Evolutionary conservation across 2,329 filamentous ascomycete genomes (phyloP).

Genomic region (Akanthomyces lecanii): DNA sequence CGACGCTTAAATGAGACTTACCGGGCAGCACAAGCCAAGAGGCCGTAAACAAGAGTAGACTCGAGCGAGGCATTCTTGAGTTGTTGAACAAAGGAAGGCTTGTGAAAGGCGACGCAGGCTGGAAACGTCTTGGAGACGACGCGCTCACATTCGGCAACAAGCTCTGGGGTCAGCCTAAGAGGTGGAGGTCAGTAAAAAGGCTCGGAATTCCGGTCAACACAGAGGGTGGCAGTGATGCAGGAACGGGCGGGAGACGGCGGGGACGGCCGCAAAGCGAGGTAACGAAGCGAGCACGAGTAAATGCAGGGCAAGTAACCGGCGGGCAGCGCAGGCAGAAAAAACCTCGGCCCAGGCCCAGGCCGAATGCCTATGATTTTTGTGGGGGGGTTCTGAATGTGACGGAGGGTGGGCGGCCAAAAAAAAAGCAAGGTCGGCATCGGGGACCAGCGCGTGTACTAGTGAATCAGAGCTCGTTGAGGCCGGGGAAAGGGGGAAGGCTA

Average conservation of each 20-base stretch:
- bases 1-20: constrained; percentile 35
- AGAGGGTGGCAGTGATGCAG: neutral
- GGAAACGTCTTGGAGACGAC: constrained; percentile 58
- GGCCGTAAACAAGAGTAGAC: constrained; percentile 53
- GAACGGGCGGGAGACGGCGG: neutral
- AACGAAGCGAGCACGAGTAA: constrained; percentile 8
- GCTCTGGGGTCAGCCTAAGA: constrained; percentile 49
- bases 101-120: constrained; percentile 59
- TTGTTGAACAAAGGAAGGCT: constrained; percentile 58
- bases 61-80: constrained; percentile 54
- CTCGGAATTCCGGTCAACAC: neutral
- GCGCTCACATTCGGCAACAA: constrained; percentile 56
- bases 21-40: constrained; percentile 55
- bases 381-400: constrained; percentile 6
- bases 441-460: neutral
- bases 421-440: neutral
- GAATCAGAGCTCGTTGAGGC: neutral
- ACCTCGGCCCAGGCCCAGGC: constrained; percentile 12
- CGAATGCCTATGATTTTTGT: constrained; percentile 3
- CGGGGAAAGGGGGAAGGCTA: neutral
- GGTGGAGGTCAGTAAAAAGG: constrained; percentile 23
- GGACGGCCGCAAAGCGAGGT: neutral
- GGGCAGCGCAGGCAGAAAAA: constrained; percentile 4
- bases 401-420: neutral
- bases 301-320: constrained; percentile 13